Percentiles rank a stretch among this genome's conserved stretches.
Conservation (phyloP, 805 yeast genomes). For the Brettanomyces bruxellensis region DNA sequence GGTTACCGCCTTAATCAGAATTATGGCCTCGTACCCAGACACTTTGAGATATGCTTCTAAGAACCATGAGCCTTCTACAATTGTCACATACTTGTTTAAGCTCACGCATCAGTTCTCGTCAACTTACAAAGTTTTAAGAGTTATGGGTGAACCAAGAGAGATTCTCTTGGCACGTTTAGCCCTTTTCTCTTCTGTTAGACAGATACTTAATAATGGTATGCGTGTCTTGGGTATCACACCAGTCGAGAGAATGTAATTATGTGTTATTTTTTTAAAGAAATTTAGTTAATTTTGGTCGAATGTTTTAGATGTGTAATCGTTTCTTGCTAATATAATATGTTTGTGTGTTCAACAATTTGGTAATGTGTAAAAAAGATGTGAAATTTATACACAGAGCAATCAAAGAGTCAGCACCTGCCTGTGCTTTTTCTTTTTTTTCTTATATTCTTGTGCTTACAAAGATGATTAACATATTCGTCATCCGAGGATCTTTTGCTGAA, state of each 20-base stretch:
- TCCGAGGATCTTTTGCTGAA: no score
- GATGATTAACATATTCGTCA: no score
- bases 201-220: slow-evolving; percentile 86
- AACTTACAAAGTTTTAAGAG: slow-evolving; percentile 95
- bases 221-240: slow-evolving; percentile 86
- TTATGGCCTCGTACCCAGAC: slow-evolving; percentile 87
- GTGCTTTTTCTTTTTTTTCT: no score
- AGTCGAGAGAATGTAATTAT: slow-evolving; percentile 86
- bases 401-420: no score
- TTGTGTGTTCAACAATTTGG: no score
- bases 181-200: slow-evolving; percentile 81
- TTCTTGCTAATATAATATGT: no score
- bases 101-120: slow-evolving; percentile 90
- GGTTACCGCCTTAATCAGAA: slow-evolving; percentile 53
- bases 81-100: slow-evolving; percentile 88
- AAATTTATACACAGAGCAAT: no score
- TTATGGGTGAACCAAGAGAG: slow-evolving; percentile 85
- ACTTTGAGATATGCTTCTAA: slow-evolving; percentile 72
- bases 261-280: not conserved
- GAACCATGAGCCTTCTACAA: slow-evolving; percentile 85
- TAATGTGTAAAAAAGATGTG: no score
- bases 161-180: slow-evolving; percentile 89
- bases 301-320: no score
- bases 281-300: no score
- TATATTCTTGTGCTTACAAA: no score